Conservation (phyloP, 1,139 yeast genomes). For the Geotrichum candidum region DNA sequence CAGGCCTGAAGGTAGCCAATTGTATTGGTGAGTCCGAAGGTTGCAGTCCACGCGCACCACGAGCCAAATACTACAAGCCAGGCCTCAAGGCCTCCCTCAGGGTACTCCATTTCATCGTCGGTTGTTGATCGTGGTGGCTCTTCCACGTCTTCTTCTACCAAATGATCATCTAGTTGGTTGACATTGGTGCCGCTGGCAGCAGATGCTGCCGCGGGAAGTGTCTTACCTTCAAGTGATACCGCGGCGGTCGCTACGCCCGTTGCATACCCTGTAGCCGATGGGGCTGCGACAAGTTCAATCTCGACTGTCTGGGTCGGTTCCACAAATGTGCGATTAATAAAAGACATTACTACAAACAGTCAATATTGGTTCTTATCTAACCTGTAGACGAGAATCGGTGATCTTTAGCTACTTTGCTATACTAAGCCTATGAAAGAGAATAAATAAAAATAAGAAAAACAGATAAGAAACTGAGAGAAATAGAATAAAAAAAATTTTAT, state of each 20-base stretch:
- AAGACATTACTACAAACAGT: not conserved
- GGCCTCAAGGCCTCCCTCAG: conserved; percentile 59
- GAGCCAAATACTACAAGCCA: conserved; percentile 58
- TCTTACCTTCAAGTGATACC: too few species aligned
- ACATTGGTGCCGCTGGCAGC: not conserved
- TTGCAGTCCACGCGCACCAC: conserved; percentile 51
- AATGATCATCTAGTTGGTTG: not conserved
- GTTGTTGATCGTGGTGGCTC: not conserved
- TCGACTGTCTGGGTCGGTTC: not conserved
- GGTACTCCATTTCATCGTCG: conserved; percentile 34
- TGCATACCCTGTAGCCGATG: not conserved
- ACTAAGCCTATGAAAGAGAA: not conserved
- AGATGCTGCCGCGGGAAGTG: not conserved
- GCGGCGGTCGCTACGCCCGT: not conserved
- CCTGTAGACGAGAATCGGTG: not conserved
- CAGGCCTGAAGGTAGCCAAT: conserved; percentile 59
- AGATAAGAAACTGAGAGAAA: too few species aligned
- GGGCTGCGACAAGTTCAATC: not conserved
- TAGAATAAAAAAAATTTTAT: not conserved
- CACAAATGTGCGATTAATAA: not conserved
- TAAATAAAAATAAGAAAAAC: not conserved
- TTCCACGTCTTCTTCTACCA: conserved; percentile 17
- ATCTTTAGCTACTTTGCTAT: not conserved
- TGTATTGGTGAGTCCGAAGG: conserved; percentile 57
- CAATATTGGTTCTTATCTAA: not conserved